Conservation (phyloP, 345 rosid species). For the Citrus sp. region DNA sequence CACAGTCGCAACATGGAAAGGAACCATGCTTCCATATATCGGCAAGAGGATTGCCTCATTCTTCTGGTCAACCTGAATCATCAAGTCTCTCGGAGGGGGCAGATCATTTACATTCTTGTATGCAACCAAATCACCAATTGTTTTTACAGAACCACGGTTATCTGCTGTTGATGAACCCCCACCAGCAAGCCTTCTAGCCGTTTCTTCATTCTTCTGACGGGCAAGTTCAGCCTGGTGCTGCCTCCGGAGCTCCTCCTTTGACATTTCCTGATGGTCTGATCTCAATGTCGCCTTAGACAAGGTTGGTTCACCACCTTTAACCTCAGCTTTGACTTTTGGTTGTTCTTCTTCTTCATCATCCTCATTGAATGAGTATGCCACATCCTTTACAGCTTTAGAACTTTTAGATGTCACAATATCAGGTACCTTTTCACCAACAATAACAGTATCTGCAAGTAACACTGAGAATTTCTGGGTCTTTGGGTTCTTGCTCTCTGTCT, state of each 20-base stretch:
- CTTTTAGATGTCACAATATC: constrained; percentile 43
- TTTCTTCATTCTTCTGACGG: constrained; percentile 56
- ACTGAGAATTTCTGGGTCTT: constrained; percentile 33
- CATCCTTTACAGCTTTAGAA: constrained; percentile 53
- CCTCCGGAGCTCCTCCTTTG: constrained; percentile 51
- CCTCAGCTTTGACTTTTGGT: constrained; percentile 27
- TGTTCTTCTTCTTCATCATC: constrained; percentile 47
- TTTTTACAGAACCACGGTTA: constrained; percentile 31
- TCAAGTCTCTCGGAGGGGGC: constrained; percentile 38
- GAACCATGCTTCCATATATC: constrained; percentile 52
- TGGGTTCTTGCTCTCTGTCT: constrained; percentile 25
- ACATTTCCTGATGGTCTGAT: constrained; percentile 50
- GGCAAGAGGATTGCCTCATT: constrained; percentile 50
- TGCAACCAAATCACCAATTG: constrained; percentile 38
- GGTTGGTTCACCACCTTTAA: constrained; percentile 19
- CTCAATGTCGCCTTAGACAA: constrained; percentile 49
- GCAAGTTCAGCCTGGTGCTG: constrained; percentile 67
- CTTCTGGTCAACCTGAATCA: constrained; percentile 54
- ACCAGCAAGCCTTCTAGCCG: constrained; percentile 55
- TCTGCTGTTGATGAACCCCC: constrained; percentile 32
- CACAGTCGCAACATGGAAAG: constrained; percentile 50
- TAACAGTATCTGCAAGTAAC: constrained; percentile 50
- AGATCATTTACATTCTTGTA: constrained; percentile 57
- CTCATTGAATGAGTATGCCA: constrained; percentile 51
- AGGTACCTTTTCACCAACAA: constrained; percentile 37